Conservation (phyloP, 2,329 filamentous ascomycete genomes). For the Penicillium sp. region DNA sequence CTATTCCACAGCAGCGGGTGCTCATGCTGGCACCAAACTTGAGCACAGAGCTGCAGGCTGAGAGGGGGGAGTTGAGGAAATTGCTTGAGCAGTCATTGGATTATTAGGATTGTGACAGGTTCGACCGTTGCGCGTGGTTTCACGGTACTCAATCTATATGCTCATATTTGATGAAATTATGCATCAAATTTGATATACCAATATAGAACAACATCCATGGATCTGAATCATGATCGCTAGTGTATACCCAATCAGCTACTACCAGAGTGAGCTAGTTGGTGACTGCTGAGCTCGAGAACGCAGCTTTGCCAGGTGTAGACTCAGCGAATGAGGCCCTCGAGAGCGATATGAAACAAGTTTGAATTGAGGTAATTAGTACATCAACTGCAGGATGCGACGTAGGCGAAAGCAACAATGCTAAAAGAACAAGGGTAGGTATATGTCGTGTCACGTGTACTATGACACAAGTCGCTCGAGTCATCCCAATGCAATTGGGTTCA, state of each 20-base stretch:
- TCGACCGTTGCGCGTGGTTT: background rate
- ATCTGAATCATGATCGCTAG: too few species aligned
- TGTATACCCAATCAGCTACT: too few species aligned
- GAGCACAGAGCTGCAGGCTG: constrained; percentile 66
- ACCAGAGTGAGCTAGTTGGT: too few species aligned
- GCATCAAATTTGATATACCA: background rate
- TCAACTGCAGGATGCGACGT: background rate
- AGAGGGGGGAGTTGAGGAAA: constrained; percentile 69
- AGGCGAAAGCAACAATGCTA: background rate
- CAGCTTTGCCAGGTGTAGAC: too few species aligned
- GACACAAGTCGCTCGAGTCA: background rate
- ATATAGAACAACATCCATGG: too few species aligned
- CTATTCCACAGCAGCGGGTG: constrained; percentile 87
- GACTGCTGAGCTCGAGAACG: too few species aligned
- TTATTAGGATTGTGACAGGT: constrained; percentile 42
- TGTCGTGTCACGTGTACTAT: background rate
- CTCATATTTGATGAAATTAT: background rate
- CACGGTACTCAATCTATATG: background rate
- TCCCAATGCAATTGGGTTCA: too few species aligned
- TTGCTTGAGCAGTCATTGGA: constrained; percentile 68
- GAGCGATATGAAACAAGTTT: too few species aligned
- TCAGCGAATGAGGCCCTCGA: too few species aligned
- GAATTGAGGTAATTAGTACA: too few species aligned
- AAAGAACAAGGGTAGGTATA: background rate
- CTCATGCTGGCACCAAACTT: constrained; percentile 87